These are phyloP conservation scores for Haberlea rhodopensis DNA, from an alignment of 257 asterid genomes.

Conservation along the genomic window DNA sequence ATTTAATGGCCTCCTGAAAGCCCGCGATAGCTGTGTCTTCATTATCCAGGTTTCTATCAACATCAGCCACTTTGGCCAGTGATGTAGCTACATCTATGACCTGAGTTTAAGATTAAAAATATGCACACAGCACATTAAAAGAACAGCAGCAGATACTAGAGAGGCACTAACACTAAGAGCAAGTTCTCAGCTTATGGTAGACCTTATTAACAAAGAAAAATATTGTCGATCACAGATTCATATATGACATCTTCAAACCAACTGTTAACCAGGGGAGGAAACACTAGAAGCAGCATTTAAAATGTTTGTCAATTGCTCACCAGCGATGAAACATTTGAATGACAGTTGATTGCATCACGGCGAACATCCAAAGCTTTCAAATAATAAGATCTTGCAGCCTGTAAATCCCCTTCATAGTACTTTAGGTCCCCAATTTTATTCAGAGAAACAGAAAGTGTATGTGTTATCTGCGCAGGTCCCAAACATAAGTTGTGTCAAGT, in stretches of 20 bases:
- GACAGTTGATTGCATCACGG: conserved; percentile 55
- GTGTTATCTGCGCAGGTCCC: conserved; percentile 53
- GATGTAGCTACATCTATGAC: conserved; percentile 71
- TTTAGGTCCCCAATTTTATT: conserved; percentile 94
- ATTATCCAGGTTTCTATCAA: conserved; percentile 73
- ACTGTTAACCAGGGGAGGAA: not conserved
- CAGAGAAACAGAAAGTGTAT: conserved; percentile 90
- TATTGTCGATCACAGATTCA: not conserved
- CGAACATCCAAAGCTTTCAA: conserved; percentile 88
- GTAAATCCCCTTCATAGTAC: conserved; percentile 80
- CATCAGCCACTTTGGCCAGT: conserved; percentile 91
- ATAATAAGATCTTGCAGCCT: conserved; percentile 72
- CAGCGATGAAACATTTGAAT: conserved; percentile 63
- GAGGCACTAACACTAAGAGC: not conserved
- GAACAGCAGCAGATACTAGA: not conserved
- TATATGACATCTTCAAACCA: not conserved
- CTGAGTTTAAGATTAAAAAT: conserved; percentile 35
- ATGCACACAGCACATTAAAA: conserved; percentile 15
- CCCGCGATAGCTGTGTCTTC: conserved; percentile 61
- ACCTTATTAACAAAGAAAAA: not conserved
- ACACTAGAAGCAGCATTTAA: conserved; percentile 18
- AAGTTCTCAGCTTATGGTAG: not conserved
- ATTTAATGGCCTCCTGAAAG: conserved; percentile 72
- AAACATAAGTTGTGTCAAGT: conserved; percentile 17
- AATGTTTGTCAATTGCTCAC: conserved; percentile 36